Evolutionary conservation across 106 monocot genomes (phyloP).

Genomic region (Posidonia australis): DNA sequence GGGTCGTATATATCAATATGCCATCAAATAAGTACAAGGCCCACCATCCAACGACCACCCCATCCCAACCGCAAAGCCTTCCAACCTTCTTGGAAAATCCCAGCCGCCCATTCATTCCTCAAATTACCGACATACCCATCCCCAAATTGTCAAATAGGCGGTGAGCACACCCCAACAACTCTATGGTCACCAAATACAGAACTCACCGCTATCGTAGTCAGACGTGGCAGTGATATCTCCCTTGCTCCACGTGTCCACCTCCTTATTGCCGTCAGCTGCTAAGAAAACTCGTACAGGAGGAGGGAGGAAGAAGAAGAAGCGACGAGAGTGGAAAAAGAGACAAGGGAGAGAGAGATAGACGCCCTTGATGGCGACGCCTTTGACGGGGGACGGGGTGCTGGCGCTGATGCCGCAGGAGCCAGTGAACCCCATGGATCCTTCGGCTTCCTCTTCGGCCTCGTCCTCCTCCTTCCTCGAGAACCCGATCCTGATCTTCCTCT

Average conservation of each 20-base stretch:
- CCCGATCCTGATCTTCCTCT: constrained; percentile 75
- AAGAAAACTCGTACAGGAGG: not conserved
- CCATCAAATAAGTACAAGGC: too few species aligned
- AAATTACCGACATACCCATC: too few species aligned
- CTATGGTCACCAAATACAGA: not conserved
- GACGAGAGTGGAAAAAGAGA: not conserved
- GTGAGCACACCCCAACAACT: too few species aligned
- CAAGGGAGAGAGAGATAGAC: not conserved
- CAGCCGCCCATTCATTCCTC: too few species aligned
- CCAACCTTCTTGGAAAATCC: too few species aligned
- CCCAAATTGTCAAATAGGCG: too few species aligned
- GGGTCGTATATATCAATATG: too few species aligned
- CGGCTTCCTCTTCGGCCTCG: not conserved
- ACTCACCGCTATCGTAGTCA: not conserved
- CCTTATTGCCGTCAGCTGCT: not conserved
- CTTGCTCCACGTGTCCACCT: not conserved
- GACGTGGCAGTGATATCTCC: not conserved
- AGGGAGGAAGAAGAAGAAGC: not conserved
- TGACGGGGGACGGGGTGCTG: constrained; percentile 28
- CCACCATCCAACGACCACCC: too few species aligned
- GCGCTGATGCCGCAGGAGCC: constrained; percentile 31
- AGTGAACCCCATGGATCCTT: constrained; percentile 12
- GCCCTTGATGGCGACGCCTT: constrained; percentile 34
- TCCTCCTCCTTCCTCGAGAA: constrained; percentile 25
- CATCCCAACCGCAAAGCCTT: too few species aligned